Evolutionary conservation across 345 rosid species (phyloP).

Genomic region (Ceriops zippeliana): DNA sequence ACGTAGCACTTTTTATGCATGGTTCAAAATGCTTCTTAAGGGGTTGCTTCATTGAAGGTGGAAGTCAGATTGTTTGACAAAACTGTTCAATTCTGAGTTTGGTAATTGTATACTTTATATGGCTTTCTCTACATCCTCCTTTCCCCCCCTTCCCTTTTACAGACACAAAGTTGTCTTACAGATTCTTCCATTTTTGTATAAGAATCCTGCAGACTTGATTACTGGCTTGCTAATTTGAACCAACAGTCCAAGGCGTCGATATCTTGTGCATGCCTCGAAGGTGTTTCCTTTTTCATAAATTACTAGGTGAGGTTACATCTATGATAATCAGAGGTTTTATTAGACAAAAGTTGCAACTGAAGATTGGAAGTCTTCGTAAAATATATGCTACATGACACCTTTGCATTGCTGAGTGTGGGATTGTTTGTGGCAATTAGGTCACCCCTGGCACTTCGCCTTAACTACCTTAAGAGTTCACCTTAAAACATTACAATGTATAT

Average conservation of each 20-base stretch:
- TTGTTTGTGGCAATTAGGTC: no score
- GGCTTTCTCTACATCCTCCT: neutral
- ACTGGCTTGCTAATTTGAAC: constrained; percentile 79
- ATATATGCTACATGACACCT: no score
- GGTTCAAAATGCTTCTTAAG: no score
- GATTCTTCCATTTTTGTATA: constrained; percentile 21
- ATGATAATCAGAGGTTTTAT: no score
- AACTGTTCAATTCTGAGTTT: constrained; percentile 79
- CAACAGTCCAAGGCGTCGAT: constrained; percentile 59
- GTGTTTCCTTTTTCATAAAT: no score
- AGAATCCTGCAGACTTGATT: constrained; percentile 85
- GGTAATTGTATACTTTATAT: constrained; percentile 10
- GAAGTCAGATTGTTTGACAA: constrained; percentile 92
- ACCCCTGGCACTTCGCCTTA: no score
- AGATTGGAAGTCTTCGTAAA: no score
- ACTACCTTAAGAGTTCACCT: no score
- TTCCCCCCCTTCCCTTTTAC: neutral
- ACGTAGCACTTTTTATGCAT: constrained; percentile 22
- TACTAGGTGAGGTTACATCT: no score
- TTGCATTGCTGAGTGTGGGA: no score
- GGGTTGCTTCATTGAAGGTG: constrained; percentile 55
- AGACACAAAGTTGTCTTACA: neutral
- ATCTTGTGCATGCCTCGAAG: constrained; percentile 49
- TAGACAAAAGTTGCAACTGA: no score
- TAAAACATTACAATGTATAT: no score